These are phyloP conservation scores for Ogataea henricii DNA, from an alignment of 805 yeast species.

Conservation along the genomic window DNA sequence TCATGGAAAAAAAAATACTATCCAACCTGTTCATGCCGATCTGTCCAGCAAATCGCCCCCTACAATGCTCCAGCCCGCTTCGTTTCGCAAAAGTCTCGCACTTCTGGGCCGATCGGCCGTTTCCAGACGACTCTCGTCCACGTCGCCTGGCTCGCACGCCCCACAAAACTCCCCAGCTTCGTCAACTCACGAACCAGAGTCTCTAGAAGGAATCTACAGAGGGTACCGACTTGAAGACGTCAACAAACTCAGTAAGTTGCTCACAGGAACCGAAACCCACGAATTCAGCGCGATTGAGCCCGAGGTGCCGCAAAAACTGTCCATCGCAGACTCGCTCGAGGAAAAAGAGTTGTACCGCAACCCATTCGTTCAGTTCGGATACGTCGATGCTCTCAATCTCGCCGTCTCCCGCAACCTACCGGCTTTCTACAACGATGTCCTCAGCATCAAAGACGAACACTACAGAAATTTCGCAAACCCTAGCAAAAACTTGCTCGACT, in stretches of 20 bases:
- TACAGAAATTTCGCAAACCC: conserved; percentile 9
- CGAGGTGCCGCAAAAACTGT: conserved; percentile 9
- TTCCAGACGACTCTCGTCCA: neutral
- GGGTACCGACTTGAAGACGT: conserved; percentile 5
- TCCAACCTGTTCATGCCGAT: neutral
- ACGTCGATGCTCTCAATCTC: conserved; percentile 18
- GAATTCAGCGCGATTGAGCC: conserved; percentile 1
- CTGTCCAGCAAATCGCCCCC: neutral
- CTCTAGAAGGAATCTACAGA: neutral
- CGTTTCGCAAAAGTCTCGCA: neutral
- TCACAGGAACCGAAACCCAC: neutral
- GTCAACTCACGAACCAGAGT: neutral
- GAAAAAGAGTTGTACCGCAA: conserved; percentile 18
- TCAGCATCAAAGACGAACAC: conserved; percentile 22
- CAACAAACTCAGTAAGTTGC: conserved; percentile 5
- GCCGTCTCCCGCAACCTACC: conserved; percentile 16
- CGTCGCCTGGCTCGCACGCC: neutral
- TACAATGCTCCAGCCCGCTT: neutral
- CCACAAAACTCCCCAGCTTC: neutral
- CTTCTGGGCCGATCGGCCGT: neutral
- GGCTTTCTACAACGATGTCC: conserved; percentile 17
- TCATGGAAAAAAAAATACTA: neutral
- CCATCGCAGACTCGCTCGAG: conserved; percentile 13
- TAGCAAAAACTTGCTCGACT: conserved; percentile 14
- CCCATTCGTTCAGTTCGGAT: conserved; percentile 19